These are phyloP conservation scores for Rhodotorula sp. DNA, from an alignment of 1,284 basidiomycete species.

Conservation along the genomic window DNA sequence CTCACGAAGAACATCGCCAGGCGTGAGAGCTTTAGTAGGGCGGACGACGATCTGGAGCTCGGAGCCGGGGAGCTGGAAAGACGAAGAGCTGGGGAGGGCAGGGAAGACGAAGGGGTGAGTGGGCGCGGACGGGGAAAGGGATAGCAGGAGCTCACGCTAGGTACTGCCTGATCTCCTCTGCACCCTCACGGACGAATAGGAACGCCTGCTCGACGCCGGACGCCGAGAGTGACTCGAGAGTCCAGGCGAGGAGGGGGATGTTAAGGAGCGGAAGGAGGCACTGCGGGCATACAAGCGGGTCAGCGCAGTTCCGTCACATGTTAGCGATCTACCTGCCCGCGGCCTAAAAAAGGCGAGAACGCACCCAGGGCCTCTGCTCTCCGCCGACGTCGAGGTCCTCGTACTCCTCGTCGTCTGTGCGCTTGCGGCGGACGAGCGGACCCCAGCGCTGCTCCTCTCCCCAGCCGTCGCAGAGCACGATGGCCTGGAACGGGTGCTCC, in stretches of 20 bases:
- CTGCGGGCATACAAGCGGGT: slow-evolving; percentile 53
- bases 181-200: slow-evolving; percentile 82
- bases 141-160: slow-evolving; percentile 69
- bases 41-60: slow-evolving; percentile 36
- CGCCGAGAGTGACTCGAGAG: slow-evolving; percentile 86
- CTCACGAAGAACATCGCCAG: slow-evolving; percentile 95
- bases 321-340: background rate
- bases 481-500: slow-evolving; percentile 44
- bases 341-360: background rate
- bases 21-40: slow-evolving; percentile 69
- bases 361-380: slow-evolving; percentile 44
- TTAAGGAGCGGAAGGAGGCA: slow-evolving; percentile 93
- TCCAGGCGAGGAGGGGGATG: slow-evolving; percentile 90
- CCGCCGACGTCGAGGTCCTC: slow-evolving; percentile 34
- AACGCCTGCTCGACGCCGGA: slow-evolving; percentile 95
- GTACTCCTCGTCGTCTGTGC: slow-evolving; percentile 39
- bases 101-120: background rate
- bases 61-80: slow-evolving; percentile 16
- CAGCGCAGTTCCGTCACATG: background rate
- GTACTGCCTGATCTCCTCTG: slow-evolving; percentile 75
- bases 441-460: slow-evolving; percentile 44
- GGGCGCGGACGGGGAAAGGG: background rate
- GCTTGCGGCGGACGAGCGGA: slow-evolving; percentile 39
- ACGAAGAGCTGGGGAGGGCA: slow-evolving; percentile 13
- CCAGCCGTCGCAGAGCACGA: slow-evolving; percentile 45